phyloP scores from a whole-genome alignment of 805 yeast species.

The Lachancea cidri region DNA sequence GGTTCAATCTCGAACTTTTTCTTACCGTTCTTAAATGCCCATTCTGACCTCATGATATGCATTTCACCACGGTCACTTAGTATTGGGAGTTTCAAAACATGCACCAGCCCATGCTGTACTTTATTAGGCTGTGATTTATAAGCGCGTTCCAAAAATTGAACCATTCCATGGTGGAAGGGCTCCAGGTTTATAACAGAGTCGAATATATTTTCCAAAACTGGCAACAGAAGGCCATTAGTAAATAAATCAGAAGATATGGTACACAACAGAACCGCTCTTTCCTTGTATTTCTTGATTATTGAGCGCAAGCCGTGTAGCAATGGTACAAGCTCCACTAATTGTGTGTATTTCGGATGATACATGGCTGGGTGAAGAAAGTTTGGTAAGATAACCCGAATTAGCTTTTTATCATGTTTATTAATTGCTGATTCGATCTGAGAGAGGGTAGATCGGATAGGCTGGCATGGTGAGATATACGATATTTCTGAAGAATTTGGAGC shows the following conservation, averaged over 20 bases:
- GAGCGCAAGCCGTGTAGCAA: constrained; percentile 57
- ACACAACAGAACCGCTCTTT: constrained; percentile 44
- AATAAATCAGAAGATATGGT: constrained; percentile 64
- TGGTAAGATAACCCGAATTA: constrained; percentile 69
- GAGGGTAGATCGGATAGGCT: constrained; percentile 26
- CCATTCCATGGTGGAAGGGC: constrained; percentile 75
- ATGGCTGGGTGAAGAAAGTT: constrained; percentile 73
- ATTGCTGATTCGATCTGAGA: constrained; percentile 43
- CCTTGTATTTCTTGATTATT: constrained; percentile 42
- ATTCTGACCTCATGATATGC: constrained; percentile 69
- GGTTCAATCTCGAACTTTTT: constrained; percentile 80
- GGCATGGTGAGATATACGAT: constrained; percentile 43
- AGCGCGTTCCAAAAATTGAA: constrained; percentile 59
- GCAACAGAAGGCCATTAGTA: constrained; percentile 41
- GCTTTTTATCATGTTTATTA: constrained; percentile 38
- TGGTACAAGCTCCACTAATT: constrained; percentile 47
- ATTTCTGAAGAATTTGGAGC: constrained; percentile 60
- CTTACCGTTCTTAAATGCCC: constrained; percentile 80
- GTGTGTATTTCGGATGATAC: constrained; percentile 49
- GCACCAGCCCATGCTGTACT: constrained; percentile 81
- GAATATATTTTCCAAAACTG: constrained; percentile 51
- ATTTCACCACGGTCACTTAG: constrained; percentile 68
- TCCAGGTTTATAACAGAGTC: constrained; percentile 71
- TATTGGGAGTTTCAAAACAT: constrained; percentile 66
- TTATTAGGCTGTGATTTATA: constrained; percentile 60